Evolutionary conservation across 192 early-diverging fungal species (phyloP).

Genomic region (Phlyctochytrium bullatum): DNA sequence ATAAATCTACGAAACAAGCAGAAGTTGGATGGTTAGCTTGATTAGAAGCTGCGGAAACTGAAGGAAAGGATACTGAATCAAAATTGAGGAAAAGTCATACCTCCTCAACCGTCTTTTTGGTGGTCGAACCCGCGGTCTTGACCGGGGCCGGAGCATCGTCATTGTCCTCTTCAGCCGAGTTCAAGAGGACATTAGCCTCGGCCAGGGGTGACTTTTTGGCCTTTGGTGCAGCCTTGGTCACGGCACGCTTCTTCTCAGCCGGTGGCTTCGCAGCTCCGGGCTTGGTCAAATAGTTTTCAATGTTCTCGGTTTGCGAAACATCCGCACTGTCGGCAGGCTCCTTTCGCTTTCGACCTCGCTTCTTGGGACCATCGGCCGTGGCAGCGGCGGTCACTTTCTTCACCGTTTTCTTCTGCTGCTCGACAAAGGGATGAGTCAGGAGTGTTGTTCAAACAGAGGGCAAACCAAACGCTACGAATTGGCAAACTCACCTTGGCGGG

Average conservation of each 20-base stretch:
- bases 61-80: neutral
- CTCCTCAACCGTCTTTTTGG: conserved; percentile 16
- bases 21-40: neutral
- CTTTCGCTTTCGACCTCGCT: too few relatives aligned
- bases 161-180: neutral
- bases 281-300: neutral
- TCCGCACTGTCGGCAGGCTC: too few relatives aligned
- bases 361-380: neutral
- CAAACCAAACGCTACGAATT: too few relatives aligned
- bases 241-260: conserved; percentile 2
- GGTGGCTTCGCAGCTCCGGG: too few relatives aligned
- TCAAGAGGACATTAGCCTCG: neutral
- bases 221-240: neutral
- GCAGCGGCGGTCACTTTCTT: neutral
- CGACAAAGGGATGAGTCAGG: neutral
- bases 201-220: neutral
- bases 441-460: neutral
- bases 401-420: neutral
- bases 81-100: neutral
- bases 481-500: neutral
- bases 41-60: neutral
- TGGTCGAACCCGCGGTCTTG: neutral
- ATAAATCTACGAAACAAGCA: conserved; percentile 81
- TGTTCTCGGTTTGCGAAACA: neutral
- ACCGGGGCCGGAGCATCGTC: neutral